These are phyloP conservation scores for Clitoria ternatea DNA, from an alignment of 306 rosid species.

Conservation along the genomic window DNA sequence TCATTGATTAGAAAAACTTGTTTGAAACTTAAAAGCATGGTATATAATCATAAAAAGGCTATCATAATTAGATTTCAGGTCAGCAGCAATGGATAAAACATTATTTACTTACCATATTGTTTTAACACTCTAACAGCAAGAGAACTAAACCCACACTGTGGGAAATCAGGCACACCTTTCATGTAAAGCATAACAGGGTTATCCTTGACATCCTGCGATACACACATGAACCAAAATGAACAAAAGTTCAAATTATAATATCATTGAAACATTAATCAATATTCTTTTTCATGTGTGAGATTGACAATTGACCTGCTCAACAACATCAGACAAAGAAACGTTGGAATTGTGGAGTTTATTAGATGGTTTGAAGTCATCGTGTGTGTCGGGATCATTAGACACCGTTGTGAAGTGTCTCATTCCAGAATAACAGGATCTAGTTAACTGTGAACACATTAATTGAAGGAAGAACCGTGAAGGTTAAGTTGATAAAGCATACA, in stretches of 20 bases:
- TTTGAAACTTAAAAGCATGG: neutral
- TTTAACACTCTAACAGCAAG: conserved; percentile 74
- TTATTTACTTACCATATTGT: conserved; percentile 43
- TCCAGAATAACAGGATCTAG: conserved; percentile 40
- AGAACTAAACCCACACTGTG: conserved; percentile 83
- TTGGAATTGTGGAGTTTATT: conserved; percentile 49
- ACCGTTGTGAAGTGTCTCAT: conserved; percentile 43
- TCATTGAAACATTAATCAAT: neutral
- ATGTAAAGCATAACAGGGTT: conserved; percentile 81
- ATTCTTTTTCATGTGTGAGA: neutral
- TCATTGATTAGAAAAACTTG: neutral
- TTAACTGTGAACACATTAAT: conserved; percentile 35
- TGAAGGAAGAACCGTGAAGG: neutral
- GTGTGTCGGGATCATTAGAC: conserved; percentile 71
- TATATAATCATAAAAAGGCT: neutral
- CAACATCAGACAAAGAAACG: conserved; percentile 54
- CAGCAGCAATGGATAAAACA: neutral
- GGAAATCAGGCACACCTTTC: conserved; percentile 77
- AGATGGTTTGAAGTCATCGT: conserved; percentile 85
- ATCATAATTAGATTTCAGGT: neutral
- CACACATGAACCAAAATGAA: conserved; percentile 16
- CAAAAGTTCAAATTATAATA: neutral
- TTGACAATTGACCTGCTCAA: conserved; percentile 58
- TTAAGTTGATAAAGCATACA: neutral
- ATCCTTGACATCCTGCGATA: conserved; percentile 77